Percentiles rank a stretch among this genome's conserved stretches.
phyloP scores from a whole-genome alignment of 495 filamentous ascomycete species.

The Hypoxylon lienhwacheense region DNA sequence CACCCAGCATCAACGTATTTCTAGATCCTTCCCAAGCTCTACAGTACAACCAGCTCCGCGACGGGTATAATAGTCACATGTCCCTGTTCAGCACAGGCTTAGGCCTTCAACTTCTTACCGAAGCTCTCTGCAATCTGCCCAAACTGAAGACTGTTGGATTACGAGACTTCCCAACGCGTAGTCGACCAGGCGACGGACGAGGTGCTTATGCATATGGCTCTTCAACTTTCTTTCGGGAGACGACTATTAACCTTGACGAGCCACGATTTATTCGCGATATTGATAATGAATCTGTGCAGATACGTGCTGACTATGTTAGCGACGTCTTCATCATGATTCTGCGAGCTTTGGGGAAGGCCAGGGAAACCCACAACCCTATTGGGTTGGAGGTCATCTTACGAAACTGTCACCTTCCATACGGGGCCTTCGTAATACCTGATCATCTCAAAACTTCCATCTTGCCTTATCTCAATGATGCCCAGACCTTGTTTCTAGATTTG shows the following conservation, averaged over 20 bases:
- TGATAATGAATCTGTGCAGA: background rate
- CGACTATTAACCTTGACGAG: background rate
- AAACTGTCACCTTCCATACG: slow-evolving; percentile 23
- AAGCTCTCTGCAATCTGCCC: slow-evolving; percentile 52
- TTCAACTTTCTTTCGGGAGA: slow-evolving; percentile 27
- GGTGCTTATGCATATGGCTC: slow-evolving; percentile 40
- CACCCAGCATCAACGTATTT: background rate
- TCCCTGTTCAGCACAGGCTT: slow-evolving; percentile 44
- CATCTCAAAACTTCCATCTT: slow-evolving; percentile 30
- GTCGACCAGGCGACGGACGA: slow-evolving; percentile 26
- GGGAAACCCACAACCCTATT: slow-evolving; percentile 14
- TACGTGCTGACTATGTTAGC: slow-evolving; percentile 7
- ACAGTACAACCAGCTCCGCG: slow-evolving; percentile 3
- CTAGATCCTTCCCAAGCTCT: background rate
- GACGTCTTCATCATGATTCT: slow-evolving; percentile 37
- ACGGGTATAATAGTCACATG: slow-evolving; percentile 30
- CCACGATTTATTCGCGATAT: background rate
- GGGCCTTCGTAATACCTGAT: slow-evolving; percentile 42
- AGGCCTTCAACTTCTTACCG: slow-evolving; percentile 50
- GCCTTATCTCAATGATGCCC: slow-evolving; percentile 40
- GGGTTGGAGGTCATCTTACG: slow-evolving; percentile 47
- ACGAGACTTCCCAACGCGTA: slow-evolving; percentile 47
- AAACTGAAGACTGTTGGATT: slow-evolving; percentile 53
- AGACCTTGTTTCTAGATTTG: slow-evolving; percentile 44
- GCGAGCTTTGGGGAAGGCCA: slow-evolving; percentile 36